phyloP scores from a whole-genome alignment of 306 rosid genomes.

The Vigna unguiculata region DNA sequence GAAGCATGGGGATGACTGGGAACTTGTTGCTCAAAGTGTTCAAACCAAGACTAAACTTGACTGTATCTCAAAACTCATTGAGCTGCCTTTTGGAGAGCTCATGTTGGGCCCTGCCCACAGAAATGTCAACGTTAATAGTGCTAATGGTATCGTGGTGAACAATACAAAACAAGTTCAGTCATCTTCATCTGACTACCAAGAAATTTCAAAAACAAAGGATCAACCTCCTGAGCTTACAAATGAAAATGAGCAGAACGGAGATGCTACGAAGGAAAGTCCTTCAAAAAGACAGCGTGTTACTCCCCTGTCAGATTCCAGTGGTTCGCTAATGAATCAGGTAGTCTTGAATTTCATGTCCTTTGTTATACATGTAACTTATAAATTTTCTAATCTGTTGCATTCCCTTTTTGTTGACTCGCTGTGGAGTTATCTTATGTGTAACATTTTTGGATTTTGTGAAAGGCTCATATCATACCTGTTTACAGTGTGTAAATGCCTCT shows the following conservation, averaged over 20 bases:
- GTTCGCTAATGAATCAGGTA: slow-evolving; percentile 88
- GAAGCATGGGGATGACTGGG: slow-evolving; percentile 99
- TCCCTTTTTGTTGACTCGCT: slow-evolving; percentile 8
- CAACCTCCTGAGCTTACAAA: slow-evolving; percentile 55
- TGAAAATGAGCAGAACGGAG: slow-evolving; percentile 62
- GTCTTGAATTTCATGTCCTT: neutral
- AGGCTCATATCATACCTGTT: slow-evolving; percentile 28
- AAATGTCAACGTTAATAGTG: slow-evolving; percentile 47
- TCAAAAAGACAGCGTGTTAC: slow-evolving; percentile 65
- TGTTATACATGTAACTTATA: slow-evolving; percentile 16
- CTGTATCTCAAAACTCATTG: slow-evolving; percentile 82
- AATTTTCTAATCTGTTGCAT: slow-evolving; percentile 15
- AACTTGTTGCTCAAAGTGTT: slow-evolving; percentile 78
- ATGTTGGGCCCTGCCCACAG: slow-evolving; percentile 61
- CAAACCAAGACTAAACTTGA: slow-evolving; percentile 81
- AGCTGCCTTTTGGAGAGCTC: slow-evolving; percentile 88
- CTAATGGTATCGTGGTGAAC: slow-evolving; percentile 48
- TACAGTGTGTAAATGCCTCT: slow-evolving; percentile 12
- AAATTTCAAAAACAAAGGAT: slow-evolving; percentile 51
- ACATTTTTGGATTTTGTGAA: slow-evolving; percentile 8
- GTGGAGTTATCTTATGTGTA: slow-evolving; percentile 5
- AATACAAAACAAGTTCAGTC: slow-evolving; percentile 51
- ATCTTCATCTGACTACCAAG: slow-evolving; percentile 58
- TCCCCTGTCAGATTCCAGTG: slow-evolving; percentile 62
- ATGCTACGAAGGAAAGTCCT: slow-evolving; percentile 63